Evolutionary conservation across 768 basidiomycete genomes (phyloP).

Genomic region (Hemileccinum impolitum): DNA sequence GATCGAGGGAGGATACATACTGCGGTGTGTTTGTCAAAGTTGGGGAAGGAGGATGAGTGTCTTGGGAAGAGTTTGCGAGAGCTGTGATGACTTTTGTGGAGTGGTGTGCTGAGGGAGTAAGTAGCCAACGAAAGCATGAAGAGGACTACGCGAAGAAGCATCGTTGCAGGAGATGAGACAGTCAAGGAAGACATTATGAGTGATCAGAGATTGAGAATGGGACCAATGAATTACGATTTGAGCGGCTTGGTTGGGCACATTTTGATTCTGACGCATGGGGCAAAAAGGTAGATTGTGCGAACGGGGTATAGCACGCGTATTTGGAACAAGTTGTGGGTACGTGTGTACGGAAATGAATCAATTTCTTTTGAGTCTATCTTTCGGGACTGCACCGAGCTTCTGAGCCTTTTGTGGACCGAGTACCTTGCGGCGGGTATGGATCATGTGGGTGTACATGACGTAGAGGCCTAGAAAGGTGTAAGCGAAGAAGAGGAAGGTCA

Average conservation of each 20-base stretch:
- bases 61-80: neutral
- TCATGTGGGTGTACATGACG: slow-evolving; percentile 59
- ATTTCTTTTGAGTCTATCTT: slow-evolving; percentile 24
- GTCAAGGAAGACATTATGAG: neutral
- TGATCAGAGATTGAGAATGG: slow-evolving; percentile 5
- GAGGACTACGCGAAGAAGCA: slow-evolving; percentile 9
- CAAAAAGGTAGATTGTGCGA: slow-evolving; percentile 23
- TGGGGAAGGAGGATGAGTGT: no score
- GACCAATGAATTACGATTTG: slow-evolving; percentile 8
- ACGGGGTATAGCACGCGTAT: no score
- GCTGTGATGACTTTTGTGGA: neutral
- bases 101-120: slow-evolving; percentile 10
- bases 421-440: slow-evolving; percentile 52
- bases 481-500: neutral
- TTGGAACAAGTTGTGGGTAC: neutral
- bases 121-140: slow-evolving; percentile 5
- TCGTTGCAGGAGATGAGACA: neutral
- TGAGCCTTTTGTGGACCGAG: slow-evolving; percentile 37
- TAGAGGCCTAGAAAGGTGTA: slow-evolving; percentile 38
- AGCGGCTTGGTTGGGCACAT: neutral
- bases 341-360: neutral
- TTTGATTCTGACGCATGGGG: slow-evolving; percentile 11
- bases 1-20: slow-evolving; percentile 4
- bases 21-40: slow-evolving; percentile 1
- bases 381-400: slow-evolving; percentile 35